A percentile compares a stretch with the other conserved stretches of the same genome.
phyloP scores from a whole-genome alignment of 1,284 basidiomycete species.

The Exobasidium rhododendri region DNA sequence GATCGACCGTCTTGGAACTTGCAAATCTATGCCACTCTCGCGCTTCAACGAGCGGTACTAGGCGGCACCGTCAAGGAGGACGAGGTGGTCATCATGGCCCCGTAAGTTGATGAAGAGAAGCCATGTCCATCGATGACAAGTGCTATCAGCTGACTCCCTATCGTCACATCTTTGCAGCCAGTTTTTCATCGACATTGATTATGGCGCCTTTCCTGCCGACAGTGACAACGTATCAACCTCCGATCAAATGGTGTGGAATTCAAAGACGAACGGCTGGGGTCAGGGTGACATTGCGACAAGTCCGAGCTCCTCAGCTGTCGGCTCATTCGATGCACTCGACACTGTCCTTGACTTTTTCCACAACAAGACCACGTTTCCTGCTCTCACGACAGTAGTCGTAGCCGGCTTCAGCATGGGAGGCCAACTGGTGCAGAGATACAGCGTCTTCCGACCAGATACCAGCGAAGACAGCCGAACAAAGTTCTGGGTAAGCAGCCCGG shows the following conservation, averaged over 20 bases:
- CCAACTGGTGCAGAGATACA: constrained; percentile 49
- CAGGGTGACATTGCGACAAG: constrained; percentile 41
- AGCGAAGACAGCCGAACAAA: constrained; percentile 20
- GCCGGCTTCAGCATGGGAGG: constrained; percentile 52
- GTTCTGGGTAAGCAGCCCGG: constrained; percentile 44
- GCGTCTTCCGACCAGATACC: constrained; percentile 6
- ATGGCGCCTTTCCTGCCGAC: constrained; percentile 38
- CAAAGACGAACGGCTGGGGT: constrained; percentile 41
- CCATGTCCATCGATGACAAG: background rate
- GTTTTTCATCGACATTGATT: constrained; percentile 37
- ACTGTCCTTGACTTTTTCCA: constrained; percentile 36
- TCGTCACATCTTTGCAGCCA: constrained; percentile 4
- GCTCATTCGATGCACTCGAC: constrained; percentile 47
- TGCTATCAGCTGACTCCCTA: background rate
- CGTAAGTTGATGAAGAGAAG: constrained; percentile 12
- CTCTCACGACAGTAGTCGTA: constrained; percentile 37
- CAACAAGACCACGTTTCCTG: constrained; percentile 32
- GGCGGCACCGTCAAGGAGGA: constrained; percentile 33
- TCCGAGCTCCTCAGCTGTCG: constrained; percentile 26
- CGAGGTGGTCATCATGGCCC: constrained; percentile 43
- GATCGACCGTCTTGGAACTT: constrained; percentile 27
- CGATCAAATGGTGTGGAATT: constrained; percentile 38
- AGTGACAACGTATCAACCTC: constrained; percentile 21
- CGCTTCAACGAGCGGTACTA: constrained; percentile 26
- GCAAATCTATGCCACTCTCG: constrained; percentile 41